Base-by-base conservation (phyloP, 805 yeast genomes). In the Isabelozyma heimii region DNA sequence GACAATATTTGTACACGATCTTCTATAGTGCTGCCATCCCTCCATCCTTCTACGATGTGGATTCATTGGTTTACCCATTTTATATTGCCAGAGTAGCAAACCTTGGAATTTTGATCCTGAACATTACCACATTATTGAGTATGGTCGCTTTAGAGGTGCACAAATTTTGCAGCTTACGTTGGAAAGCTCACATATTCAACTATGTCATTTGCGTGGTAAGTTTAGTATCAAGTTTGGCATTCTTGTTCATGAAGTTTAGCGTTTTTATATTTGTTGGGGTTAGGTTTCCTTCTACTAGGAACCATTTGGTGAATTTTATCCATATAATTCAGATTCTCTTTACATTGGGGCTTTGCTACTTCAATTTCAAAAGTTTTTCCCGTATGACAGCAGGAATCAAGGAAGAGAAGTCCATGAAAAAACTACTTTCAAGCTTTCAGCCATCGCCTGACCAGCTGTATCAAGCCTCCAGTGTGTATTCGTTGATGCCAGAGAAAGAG, bases 1-100 rank as follows among this genome's bases (percentile, higher is more conserved):
- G 47, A n/a, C 52, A 46, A 16, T 47, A 37, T 15, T 24, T 52
- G 3, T 44, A 43, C 20, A 50, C 62, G 2, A 42, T 57, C 10
- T 58, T 59, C 43, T 53, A 55, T 45, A 41, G 50, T 39, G 52
- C 64, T 3, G 53, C 51, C 9, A 48, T 56, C 7, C 56, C 60
- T 10, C 28, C 26, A 13, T 15, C 42, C 10, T 37, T 20, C n/a
- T 51, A 47, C 37, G 27, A 40, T 27, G 17, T 53, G n/a, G 54
- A 51, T 16, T 16, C 37, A 13, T 47, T 51, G 43, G 24, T 47
- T 15, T n/a, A 10, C 7, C 38, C 40, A 15, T 45, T 51, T 20
- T 43, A 41, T 33, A 17, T 43, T 4, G 37, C 40, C 16, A 51
- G 45, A 47, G 14, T 51, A 12, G 49, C 49, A 10, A 46, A 45